Conservation (phyloP, 495 filamentous ascomycete genomes). For the Lichina pygmaea region DNA sequence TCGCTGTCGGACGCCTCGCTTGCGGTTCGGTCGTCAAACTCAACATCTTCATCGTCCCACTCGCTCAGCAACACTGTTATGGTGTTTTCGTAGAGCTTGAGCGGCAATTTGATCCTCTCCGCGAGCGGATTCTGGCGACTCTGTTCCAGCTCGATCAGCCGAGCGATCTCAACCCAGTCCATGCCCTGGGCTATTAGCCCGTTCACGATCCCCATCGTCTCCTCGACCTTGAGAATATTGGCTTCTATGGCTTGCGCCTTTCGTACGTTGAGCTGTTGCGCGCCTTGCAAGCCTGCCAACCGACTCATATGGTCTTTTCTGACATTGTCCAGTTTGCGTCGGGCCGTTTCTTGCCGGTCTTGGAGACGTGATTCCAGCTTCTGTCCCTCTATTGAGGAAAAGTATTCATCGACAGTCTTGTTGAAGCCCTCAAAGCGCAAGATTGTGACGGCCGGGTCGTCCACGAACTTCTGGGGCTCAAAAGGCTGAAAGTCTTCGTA, state of each 20-base stretch:
- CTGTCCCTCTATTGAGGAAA: slow-evolving; percentile 84
- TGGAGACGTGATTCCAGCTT: slow-evolving; percentile 60
- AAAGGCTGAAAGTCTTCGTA: slow-evolving; percentile 97
- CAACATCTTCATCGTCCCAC: slow-evolving; percentile 26
- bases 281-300: slow-evolving; percentile 51
- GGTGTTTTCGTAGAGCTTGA: slow-evolving; percentile 73
- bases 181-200: slow-evolving; percentile 72
- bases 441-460: slow-evolving; percentile 31
- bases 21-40: slow-evolving; percentile 32
- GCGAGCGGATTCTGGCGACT: slow-evolving; percentile 60
- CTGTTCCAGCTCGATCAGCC: slow-evolving; percentile 68
- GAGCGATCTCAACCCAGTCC: slow-evolving; percentile 85
- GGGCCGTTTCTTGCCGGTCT: slow-evolving; percentile 58
- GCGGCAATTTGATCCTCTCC: slow-evolving; percentile 57
- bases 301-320: slow-evolving; percentile 58
- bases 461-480: slow-evolving; percentile 55
- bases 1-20: slow-evolving; percentile 36
- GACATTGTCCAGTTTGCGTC: slow-evolving; percentile 56
- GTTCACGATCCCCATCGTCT: slow-evolving; percentile 77
- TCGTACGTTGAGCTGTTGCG: slow-evolving; percentile 57
- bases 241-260: slow-evolving; percentile 79
- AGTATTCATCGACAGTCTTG: slow-evolving; percentile 75
- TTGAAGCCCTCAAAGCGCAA: slow-evolving; percentile 66
- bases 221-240: slow-evolving; percentile 67
- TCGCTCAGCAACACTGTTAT: slow-evolving; percentile 48